A percentile compares a stretch with the other conserved stretches of the same genome.
Conservation (phyloP, 345 rosid genomes). For the Euphorbia pulcherrima region DNA sequence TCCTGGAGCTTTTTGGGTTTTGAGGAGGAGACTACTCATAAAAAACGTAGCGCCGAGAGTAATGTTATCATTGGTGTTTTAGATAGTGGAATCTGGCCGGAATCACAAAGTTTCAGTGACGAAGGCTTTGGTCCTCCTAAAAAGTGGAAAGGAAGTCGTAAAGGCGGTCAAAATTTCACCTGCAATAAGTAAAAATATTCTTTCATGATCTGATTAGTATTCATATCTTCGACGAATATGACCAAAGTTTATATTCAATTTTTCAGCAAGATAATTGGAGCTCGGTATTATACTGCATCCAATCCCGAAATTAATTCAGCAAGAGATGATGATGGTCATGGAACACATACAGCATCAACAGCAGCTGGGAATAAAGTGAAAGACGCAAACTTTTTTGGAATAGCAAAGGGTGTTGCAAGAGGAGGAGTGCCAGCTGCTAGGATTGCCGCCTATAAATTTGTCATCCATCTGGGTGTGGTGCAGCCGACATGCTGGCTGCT, state of each 20-base stretch:
- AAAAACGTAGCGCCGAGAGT: slow-evolving; percentile 21
- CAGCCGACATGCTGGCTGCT: slow-evolving; percentile 26
- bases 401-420: slow-evolving; percentile 52
- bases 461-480: background rate
- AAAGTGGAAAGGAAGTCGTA: too few species aligned
- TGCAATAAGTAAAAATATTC: slow-evolving; percentile 27
- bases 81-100: slow-evolving; percentile 42
- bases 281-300: slow-evolving; percentile 24
- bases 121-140: too few species aligned
- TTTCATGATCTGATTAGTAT: too few species aligned
- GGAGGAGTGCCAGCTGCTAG: slow-evolving; percentile 61
- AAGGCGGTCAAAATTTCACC: too few species aligned
- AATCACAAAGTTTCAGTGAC: too few species aligned
- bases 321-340: slow-evolving; percentile 37
- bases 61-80: slow-evolving; percentile 39
- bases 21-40: background rate
- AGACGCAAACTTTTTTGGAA: slow-evolving; percentile 38
- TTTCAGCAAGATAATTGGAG: slow-evolving; percentile 45
- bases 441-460: slow-evolving; percentile 51
- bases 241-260: too few species aligned
- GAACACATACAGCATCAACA: slow-evolving; percentile 60
- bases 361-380: slow-evolving; percentile 52
- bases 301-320: background rate
- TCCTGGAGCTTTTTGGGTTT: slow-evolving; percentile 61
- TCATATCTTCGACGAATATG: too few species aligned